These are phyloP conservation scores for Groenewaldozyma auringiensis DNA, from an alignment of 1,139 yeast species.

Conservation along the genomic window DNA sequence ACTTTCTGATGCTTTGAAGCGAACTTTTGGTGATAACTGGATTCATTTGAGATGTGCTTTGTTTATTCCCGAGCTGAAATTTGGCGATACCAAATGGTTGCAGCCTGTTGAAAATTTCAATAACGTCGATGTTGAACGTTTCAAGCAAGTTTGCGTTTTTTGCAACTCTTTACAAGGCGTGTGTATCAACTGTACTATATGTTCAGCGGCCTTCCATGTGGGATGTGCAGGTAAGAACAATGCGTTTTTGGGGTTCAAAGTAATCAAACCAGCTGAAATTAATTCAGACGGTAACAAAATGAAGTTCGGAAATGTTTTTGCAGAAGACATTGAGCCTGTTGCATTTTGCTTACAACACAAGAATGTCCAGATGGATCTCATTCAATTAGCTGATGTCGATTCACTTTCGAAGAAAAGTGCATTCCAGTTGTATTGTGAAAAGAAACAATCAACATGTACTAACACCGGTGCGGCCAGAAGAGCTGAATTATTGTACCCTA, in stretches of 20 bases:
- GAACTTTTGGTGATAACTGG: constrained; percentile 70
- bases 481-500: constrained; percentile 14
- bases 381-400: constrained; percentile 23
- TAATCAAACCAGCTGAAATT: constrained; percentile 16
- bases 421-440: constrained; percentile 26
- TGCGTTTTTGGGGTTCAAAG: constrained; percentile 29
- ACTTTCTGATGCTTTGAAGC: constrained; percentile 60
- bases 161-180: constrained; percentile 41
- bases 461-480: constrained; percentile 21
- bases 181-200: constrained; percentile 37
- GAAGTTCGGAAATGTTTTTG: constrained; percentile 3
- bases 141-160: constrained; percentile 31
- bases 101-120: constrained; percentile 39
- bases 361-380: constrained; percentile 13
- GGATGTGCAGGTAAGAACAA: constrained; percentile 51
- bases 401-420: constrained; percentile 22
- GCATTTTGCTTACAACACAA: constrained; percentile 28
- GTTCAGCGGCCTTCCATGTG: constrained; percentile 43
- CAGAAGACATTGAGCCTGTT: constrained; percentile 30
- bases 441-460: constrained; percentile 21
- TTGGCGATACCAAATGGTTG: constrained; percentile 35
- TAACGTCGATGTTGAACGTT: constrained; percentile 23
- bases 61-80: constrained; percentile 39
- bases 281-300: constrained; percentile 18
- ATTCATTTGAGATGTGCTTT: constrained; percentile 73